Evolutionary conservation across 305 asterid genomes (phyloP), one percentile per base, ranked within the genome.

Genomic region (Fraxinus angustifolia): DNA sequence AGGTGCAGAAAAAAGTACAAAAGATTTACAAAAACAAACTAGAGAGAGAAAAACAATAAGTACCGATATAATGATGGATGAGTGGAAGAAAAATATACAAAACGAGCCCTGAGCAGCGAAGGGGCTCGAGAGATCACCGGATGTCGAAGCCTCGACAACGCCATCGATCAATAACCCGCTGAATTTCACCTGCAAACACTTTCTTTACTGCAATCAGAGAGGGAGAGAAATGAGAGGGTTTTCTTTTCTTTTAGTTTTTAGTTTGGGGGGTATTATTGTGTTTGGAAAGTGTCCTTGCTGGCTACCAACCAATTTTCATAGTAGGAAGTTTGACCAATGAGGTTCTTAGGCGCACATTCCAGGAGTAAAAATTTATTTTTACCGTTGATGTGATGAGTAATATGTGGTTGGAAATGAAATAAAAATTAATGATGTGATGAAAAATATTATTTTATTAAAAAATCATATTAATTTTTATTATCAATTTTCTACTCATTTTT

Each of bases 131-230:
- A 80, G 92, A 92, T 91, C 89, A 87, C 90, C 82, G 97, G 92
- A 87, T 90, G 90, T 76, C 99, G 91, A 81, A 95, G 94, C 90
- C 97, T 89, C 7, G 96, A 91, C 34, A 93, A 85, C 89, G 99
- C 99, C 99, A 95, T 95, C 42, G 91, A 91, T 90, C 89, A 87
- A 78, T 75, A 42, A 58, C 80, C 35, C 71, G 87, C 85, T 73
- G 78, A 73, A 79, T 75, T 80, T 68, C 83, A 35, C 77, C 77
- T 78, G 68, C 77, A 81, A 81, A 75, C 86, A 68, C 85, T 79
- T 34, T 74, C 53, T 68, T 67, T 79, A 76, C 75, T 16, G 40
- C 26, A 4, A 70, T 31, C 40, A 31, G 75, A 23, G 72, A 10
- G n/a, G 72, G 2, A 2, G 34, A 56, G 67, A 56, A 31, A 19